phyloP scores from a whole-genome alignment of 1,139 yeast species.

The Meyerozyma smithsonii region DNA sequence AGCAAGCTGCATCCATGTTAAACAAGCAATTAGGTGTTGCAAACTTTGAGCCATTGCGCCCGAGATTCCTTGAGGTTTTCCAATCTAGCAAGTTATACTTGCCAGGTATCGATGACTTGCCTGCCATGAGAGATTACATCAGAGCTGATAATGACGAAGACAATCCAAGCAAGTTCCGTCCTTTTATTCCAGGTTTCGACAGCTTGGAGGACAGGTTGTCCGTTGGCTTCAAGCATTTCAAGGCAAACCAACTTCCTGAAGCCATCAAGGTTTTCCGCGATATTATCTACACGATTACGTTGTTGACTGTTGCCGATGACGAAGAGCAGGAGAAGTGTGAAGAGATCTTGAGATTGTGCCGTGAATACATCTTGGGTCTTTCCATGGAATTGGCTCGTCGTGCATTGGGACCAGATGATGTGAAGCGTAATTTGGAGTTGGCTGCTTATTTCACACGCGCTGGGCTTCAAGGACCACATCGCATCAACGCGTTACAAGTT shows the following conservation, averaged over 20 bases:
- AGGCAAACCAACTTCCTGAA: constrained; percentile 73
- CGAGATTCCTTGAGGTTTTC: constrained; percentile 78
- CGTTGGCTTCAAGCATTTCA: constrained; percentile 78
- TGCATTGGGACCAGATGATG: constrained; percentile 60
- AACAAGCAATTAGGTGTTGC: constrained; percentile 85
- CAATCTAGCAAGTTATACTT: constrained; percentile 72
- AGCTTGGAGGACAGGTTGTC: constrained; percentile 60
- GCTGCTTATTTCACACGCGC: constrained; percentile 94
- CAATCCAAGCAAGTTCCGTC: constrained; percentile 51
- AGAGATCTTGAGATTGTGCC: constrained; percentile 69
- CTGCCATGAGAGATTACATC: constrained; percentile 65
- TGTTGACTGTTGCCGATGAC: constrained; percentile 65
- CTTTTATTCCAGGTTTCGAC: constrained; percentile 73
- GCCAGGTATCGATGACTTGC: constrained; percentile 66
- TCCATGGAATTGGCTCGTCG: constrained; percentile 90
- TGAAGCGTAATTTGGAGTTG: constrained; percentile 83
- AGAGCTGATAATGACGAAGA: constrained; percentile 60
- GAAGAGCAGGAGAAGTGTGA: constrained; percentile 75
- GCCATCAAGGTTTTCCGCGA: constrained; percentile 79
- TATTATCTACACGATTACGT: constrained; percentile 70
- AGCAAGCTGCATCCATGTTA: constrained; percentile 88
- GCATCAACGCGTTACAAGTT: constrained; percentile 83
- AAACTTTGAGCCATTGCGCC: constrained; percentile 81
- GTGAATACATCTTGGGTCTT: constrained; percentile 87
- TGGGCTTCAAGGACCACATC: constrained; percentile 76